Percentiles rank a stretch among this genome's conserved stretches.
Evolutionary conservation across 345 rosid genomes (phyloP).

Genomic region (Bruguiera sexangula): DNA sequence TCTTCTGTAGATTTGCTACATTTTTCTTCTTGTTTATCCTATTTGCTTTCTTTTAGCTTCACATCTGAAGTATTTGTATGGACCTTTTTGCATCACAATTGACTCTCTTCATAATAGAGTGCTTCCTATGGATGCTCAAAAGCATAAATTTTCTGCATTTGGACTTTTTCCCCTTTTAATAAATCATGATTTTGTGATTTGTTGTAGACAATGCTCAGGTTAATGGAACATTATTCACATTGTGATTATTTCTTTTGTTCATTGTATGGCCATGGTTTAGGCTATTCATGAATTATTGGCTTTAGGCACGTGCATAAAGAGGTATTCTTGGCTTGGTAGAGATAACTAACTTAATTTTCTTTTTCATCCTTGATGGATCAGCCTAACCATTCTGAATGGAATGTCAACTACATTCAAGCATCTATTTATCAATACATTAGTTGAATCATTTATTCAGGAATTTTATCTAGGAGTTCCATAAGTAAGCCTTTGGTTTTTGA

Average conservation of each 20-base stretch:
- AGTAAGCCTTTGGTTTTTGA: conserved; percentile 8
- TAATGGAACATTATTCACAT: too few species aligned
- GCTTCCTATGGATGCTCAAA: too few species aligned
- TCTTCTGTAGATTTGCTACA: not conserved
- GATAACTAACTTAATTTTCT: not conserved
- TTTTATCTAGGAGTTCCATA: conserved; percentile 10
- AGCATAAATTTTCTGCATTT: too few species aligned
- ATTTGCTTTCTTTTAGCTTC: not conserved
- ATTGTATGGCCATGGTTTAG: too few species aligned
- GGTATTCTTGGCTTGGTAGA: not conserved
- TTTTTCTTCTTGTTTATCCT: not conserved
- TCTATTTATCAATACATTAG: not conserved
- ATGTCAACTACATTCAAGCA: not conserved
- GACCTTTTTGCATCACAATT: too few species aligned
- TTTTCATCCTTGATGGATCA: not conserved
- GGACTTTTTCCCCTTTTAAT: too few species aligned
- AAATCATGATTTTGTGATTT: too few species aligned
- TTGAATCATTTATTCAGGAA: not conserved
- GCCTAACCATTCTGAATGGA: not conserved
- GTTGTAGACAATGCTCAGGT: too few species aligned
- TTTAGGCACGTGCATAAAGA: not conserved
- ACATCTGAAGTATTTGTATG: too few species aligned
- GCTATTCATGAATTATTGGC: not conserved
- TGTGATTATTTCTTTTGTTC: too few species aligned
- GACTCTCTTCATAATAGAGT: too few species aligned